These are phyloP conservation scores for Glebionis coronaria DNA, from an alignment of 129 eudicot species.

Conservation along the genomic window DNA sequence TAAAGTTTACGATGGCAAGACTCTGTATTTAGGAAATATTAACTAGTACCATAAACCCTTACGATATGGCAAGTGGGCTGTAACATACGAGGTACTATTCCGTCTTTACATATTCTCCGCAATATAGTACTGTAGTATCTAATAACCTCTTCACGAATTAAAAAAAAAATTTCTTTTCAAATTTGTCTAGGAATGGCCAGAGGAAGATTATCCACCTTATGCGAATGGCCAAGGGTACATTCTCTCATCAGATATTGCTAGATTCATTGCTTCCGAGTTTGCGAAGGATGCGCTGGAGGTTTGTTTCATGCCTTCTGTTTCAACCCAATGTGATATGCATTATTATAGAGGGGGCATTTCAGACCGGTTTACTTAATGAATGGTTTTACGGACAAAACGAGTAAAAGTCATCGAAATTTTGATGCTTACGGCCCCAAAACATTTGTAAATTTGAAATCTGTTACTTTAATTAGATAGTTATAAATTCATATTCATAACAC, in stretches of 20 bases:
- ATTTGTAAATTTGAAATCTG: no score
- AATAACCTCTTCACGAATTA: not conserved
- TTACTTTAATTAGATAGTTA: no score
- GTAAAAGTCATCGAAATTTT: no score
- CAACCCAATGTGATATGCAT: not conserved
- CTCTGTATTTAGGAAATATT: constrained; percentile 71
- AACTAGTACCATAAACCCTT: no score
- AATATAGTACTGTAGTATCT: not conserved
- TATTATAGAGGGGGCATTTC: not conserved
- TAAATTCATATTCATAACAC: no score
- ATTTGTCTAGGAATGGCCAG: constrained; percentile 78
- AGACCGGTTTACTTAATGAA: not conserved
- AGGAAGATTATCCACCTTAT: no score
- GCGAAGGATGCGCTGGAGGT: constrained; percentile 67
- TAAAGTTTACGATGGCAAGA: constrained; percentile 30
- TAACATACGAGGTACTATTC: constrained; percentile 46
- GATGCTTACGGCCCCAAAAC: no score
- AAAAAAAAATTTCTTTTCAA: not conserved
- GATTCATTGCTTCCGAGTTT: constrained; percentile 54
- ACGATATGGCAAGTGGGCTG: no score
- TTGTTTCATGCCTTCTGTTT: not conserved
- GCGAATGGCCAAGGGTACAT: constrained; percentile 93
- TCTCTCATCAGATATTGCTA: constrained; percentile 74
- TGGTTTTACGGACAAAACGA: no score
- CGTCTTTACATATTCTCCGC: no score